Evolutionary conservation across 2,329 filamentous ascomycete species (phyloP).

Genomic region (Ampelomyces quisqualis): DNA sequence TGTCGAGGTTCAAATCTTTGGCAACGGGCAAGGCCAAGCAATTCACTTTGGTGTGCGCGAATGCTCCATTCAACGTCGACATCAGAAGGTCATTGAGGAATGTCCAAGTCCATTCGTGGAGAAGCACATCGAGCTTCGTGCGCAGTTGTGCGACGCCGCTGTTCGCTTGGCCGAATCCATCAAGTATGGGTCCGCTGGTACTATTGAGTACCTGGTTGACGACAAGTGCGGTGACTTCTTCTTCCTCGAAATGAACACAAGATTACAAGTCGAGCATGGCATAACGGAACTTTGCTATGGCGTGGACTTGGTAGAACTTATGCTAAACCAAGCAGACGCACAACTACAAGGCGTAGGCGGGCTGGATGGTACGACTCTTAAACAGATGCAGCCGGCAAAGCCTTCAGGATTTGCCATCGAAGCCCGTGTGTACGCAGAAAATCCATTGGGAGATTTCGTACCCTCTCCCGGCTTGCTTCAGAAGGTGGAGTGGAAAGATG

Average conservation of each 20-base stretch:
- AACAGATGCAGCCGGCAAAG: constrained; percentile 45
- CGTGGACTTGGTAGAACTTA: constrained; percentile 52
- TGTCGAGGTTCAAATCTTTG: constrained; percentile 89
- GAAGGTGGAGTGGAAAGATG: constrained; percentile 56
- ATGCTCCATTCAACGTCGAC: constrained; percentile 81
- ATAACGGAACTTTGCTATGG: constrained; percentile 60
- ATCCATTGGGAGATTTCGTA: constrained; percentile 59
- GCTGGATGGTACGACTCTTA: constrained; percentile 46
- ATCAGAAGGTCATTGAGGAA: constrained; percentile 91
- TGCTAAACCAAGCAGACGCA: constrained; percentile 58
- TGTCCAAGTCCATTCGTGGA: constrained; percentile 72
- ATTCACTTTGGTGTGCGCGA: constrained; percentile 86
- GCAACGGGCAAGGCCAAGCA: constrained; percentile 74
- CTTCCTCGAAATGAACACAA: constrained; percentile 62
- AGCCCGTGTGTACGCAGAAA: constrained; percentile 59
- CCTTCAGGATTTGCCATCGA: constrained; percentile 56
- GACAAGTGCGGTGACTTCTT: constrained; percentile 78
- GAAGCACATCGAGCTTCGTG: constrained; percentile 33
- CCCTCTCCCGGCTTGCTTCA: constrained; percentile 62
- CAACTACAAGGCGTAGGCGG: constrained; percentile 50
- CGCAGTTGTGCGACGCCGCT: constrained; percentile 60
- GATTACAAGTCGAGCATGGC: constrained; percentile 60
- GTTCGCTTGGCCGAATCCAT: constrained; percentile 63
- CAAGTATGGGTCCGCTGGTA: constrained; percentile 80
- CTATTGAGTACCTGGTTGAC: constrained; percentile 88